phyloP scores from a whole-genome alignment of 2,329 filamentous ascomycete genomes.

The Tolypocladium tropicale region DNA sequence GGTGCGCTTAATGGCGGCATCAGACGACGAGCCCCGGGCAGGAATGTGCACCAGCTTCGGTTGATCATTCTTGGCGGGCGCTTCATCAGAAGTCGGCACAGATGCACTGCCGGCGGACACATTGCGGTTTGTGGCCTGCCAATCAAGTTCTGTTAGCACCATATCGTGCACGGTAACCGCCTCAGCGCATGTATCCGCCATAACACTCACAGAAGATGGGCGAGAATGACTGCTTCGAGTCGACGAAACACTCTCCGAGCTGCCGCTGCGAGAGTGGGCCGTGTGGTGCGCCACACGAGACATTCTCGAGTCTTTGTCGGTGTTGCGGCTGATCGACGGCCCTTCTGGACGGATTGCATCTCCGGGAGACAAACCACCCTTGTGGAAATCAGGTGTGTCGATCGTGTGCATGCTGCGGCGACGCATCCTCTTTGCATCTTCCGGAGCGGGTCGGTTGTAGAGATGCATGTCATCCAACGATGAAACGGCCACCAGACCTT shows the following conservation, averaged over 20 bases:
- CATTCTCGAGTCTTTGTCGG: slow-evolving; percentile 28
- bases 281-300: slow-evolving; percentile 22
- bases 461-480: slow-evolving; percentile 61
- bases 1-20: slow-evolving; percentile 53
- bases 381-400: slow-evolving; percentile 21
- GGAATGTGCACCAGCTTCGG: slow-evolving; percentile 47
- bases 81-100: slow-evolving; percentile 36
- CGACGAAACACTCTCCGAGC: slow-evolving; percentile 55
- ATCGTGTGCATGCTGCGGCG: slow-evolving; percentile 71
- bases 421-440: slow-evolving; percentile 66
- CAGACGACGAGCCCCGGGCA: slow-evolving; percentile 52
- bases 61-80: slow-evolving; percentile 39
- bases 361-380: slow-evolving; percentile 8
- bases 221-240: slow-evolving; percentile 48
- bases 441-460: slow-evolving; percentile 41
- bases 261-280: slow-evolving; percentile 39
- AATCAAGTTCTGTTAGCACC: slow-evolving; percentile 37
- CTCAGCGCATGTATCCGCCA: slow-evolving; percentile 3
- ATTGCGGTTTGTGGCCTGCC: slow-evolving; percentile 51
- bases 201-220: slow-evolving; percentile 53
- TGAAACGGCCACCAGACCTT: slow-evolving; percentile 27
- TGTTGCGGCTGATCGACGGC: slow-evolving; percentile 8
- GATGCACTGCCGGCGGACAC: slow-evolving; percentile 42
- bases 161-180: slow-evolving; percentile 11
- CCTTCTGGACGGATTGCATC: slow-evolving; percentile 6